A percentile compares a stretch with the other conserved stretches of the same genome.
These are phyloP conservation scores for Penicillium turbatum DNA, from an alignment of 495 filamentous ascomycete genomes.

Conservation along the genomic window DNA sequence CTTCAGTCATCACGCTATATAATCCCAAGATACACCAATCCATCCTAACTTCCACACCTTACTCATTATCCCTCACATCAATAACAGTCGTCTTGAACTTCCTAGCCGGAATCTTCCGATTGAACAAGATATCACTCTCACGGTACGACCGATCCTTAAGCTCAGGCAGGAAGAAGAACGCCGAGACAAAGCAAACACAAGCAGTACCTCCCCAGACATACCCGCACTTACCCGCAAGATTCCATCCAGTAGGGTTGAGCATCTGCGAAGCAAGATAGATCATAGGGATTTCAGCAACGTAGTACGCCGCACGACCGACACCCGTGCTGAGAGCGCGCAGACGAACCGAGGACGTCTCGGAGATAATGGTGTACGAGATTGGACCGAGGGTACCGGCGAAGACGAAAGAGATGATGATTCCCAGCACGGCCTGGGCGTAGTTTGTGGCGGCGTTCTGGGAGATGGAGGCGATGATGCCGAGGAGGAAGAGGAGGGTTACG, in stretches of 20 bases:
- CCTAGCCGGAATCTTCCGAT: conserved; percentile 25
- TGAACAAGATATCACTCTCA: conserved; percentile 43
- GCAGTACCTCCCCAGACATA: conserved; percentile 35
- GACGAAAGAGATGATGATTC: conserved; percentile 50
- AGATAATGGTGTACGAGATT: conserved; percentile 54
- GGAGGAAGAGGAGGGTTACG: conserved; percentile 26
- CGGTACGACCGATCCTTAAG: conserved; percentile 37
- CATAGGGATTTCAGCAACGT: conserved; percentile 44
- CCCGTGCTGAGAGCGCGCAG: conserved; percentile 49
- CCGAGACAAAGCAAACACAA: conserved; percentile 22
- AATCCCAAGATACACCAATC: background rate
- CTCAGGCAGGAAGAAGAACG: conserved; percentile 34
- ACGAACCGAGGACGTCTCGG: conserved; percentile 53
- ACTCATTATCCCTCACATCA: conserved; percentile 51
- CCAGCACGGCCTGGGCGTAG: conserved; percentile 48
- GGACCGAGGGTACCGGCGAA: conserved; percentile 41
- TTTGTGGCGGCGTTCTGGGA: conserved; percentile 25
- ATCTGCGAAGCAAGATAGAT: conserved; percentile 48
- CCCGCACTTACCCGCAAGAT: conserved; percentile 32
- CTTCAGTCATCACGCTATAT: background rate
- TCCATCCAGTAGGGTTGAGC: conserved; percentile 40
- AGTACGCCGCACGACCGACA: conserved; percentile 47
- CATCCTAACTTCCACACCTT: conserved; percentile 4
- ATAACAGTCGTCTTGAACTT: conserved; percentile 44
- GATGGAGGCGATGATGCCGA: conserved; percentile 46